Base-by-base conservation (phyloP, 805 yeast genomes). In the Saccharomyces kudriavzevii region DNA sequence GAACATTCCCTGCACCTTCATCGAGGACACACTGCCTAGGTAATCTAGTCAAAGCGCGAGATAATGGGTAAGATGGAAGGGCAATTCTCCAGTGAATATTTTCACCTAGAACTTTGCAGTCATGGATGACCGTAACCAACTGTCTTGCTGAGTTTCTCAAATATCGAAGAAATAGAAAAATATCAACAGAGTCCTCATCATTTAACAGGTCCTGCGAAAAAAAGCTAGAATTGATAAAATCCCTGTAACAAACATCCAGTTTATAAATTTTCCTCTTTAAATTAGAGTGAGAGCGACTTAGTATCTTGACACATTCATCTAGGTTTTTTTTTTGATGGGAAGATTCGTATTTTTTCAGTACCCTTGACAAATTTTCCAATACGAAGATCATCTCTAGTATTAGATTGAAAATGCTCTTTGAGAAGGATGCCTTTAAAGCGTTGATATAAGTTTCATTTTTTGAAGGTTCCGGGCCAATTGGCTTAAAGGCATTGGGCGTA, bases 1-100 rank as follows among this genome's bases (percentile, higher is more conserved):
- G 67, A 6, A 75, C 73, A n/a, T 72, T 68, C 26, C 73, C 73
- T 2, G 77, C 74, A 20, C 82, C 82, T 57, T 75, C 75, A 60
- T 78, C 82, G 35, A 71, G 67, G 5, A 74, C 62, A 56, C 77
- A 75, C 48, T 71, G 77, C 30, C 59, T 63, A 0, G 79, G 74
- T n/a, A 76, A 55, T 40, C 77, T 67, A 46, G 69, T 68, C 11
- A 78, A 50, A 0, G 79, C 75, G 52, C 78, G 64, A 3, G 57
- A 47, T 5, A 73, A 54, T 1, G 81, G 77, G 55, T 77, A 75
- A 22, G 66, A 65, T 1, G 78, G 77, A 1, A 61, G 58, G 10
- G 61, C 56, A 2, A 76, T n/a, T 49, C 64, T 65, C 77, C 75
- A 75, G n/a, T 57, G 60, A n/a, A 56, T 52, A 29, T 57, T 57